Conservation (phyloP, 306 rosid species). For the Abrus precatorius region DNA sequence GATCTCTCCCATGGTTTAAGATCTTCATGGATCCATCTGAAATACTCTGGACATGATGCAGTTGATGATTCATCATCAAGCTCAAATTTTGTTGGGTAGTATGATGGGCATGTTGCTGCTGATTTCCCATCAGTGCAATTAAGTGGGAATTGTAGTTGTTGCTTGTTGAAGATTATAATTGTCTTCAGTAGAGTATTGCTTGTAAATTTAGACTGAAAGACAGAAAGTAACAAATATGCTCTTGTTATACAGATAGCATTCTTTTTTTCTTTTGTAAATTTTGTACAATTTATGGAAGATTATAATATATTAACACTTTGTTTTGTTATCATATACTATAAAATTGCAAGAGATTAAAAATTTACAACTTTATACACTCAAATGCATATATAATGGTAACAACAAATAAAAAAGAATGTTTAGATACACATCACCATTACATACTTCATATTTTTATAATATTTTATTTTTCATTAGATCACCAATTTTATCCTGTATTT, state of each 20-base stretch:
- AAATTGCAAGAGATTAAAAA: no score
- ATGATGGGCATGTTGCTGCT: constrained; percentile 3
- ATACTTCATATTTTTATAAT: background rate
- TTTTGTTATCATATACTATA: no score
- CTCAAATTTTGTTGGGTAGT: constrained; percentile 31
- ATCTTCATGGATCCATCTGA: constrained; percentile 68
- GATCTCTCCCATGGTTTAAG: constrained; percentile 56
- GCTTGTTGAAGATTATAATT: constrained; percentile 10
- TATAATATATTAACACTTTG: no score
- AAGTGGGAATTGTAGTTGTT: background rate
- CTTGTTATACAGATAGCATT: no score
- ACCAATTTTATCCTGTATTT: no score
- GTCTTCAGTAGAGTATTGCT: constrained; percentile 31
- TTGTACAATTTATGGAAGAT: no score
- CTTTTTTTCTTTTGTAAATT: no score
- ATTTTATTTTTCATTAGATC: no score
- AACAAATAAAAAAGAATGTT: background rate
- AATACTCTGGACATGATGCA: constrained; percentile 54
- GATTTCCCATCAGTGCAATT: constrained; percentile 14
- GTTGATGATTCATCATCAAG: background rate
- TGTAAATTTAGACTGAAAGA: constrained; percentile 45
- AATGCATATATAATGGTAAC: background rate
- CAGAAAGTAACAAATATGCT: background rate
- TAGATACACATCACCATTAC: background rate
- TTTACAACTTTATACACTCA: no score